Percentiles rank a stretch among this genome's conserved stretches.
phyloP scores from a whole-genome alignment of 495 filamentous ascomycete genomes.

The Clohesyomyces aquaticus region DNA sequence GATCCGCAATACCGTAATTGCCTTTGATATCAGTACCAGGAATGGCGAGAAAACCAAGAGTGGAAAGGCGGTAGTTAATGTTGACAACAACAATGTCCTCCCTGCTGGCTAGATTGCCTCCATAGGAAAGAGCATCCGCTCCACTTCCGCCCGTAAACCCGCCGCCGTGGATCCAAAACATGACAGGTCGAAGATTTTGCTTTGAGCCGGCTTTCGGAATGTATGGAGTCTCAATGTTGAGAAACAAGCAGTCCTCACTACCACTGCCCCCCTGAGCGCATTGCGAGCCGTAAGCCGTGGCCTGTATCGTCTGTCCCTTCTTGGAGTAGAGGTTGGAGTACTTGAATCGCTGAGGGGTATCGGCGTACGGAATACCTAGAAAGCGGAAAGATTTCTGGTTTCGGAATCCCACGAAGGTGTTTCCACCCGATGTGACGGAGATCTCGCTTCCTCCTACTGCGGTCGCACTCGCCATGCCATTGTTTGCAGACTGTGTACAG shows the following conservation, averaged over 20 bases:
- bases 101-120: constrained; percentile 44
- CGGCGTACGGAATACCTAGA: constrained; percentile 56
- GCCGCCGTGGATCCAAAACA: constrained; percentile 57
- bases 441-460: constrained; percentile 44
- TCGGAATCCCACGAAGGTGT: constrained; percentile 53
- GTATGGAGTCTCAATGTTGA: constrained; percentile 53
- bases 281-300: constrained; percentile 50
- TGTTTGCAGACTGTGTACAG: constrained; percentile 51
- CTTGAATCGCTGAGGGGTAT: constrained; percentile 52
- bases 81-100: constrained; percentile 46
- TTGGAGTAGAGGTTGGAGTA: constrained; percentile 53
- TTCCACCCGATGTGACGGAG: constrained; percentile 45
- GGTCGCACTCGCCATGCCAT: constrained; percentile 27
- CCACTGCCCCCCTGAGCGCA: constrained; percentile 52
- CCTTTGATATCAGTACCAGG: constrained; percentile 37
- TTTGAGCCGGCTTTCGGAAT: constrained; percentile 46
- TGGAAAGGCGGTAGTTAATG: constrained; percentile 44
- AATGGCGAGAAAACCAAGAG: constrained; percentile 38
- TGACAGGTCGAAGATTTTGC: constrained; percentile 48
- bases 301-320: constrained; percentile 52
- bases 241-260: constrained; percentile 54
- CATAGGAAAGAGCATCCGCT: constrained; percentile 47
- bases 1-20: constrained; percentile 39
- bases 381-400: constrained; percentile 60
- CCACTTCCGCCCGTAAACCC: constrained; percentile 52